phyloP scores from a whole-genome alignment of 140 eudicot genomes.

The Erigeron philadelphicus region DNA sequence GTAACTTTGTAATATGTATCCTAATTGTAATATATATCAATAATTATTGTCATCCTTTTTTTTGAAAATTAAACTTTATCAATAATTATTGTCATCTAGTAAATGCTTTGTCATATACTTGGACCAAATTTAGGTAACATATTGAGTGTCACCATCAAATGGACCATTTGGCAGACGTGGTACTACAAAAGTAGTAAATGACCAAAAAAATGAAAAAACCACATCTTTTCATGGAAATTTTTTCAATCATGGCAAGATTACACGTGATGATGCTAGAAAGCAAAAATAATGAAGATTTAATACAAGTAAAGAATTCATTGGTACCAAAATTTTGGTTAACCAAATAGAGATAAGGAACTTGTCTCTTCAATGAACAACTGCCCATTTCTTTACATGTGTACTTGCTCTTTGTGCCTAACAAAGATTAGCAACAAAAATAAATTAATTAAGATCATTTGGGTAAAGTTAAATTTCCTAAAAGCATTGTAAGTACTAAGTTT shows the following conservation, averaged over 20 bases:
- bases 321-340: constrained; percentile 21
- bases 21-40: too few relatives aligned
- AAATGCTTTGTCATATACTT: too few relatives aligned
- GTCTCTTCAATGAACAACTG: constrained; percentile 33
- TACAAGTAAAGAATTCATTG: background rate
- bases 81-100: too few relatives aligned
- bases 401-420: constrained; percentile 66
- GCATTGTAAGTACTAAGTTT: background rate
- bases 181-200: too few relatives aligned
- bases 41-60: too few relatives aligned
- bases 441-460: background rate
- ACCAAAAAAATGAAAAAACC: too few relatives aligned
- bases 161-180: too few relatives aligned
- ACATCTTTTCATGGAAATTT: background rate
- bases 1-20: too few relatives aligned
- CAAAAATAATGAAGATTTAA: background rate
- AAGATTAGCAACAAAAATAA: background rate
- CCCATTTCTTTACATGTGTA: constrained; percentile 55
- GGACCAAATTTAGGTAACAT: too few relatives aligned
- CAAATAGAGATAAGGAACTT: constrained; percentile 8
- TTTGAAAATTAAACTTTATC: too few relatives aligned
- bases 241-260: background rate
- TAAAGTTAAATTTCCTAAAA: background rate
- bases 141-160: too few relatives aligned
- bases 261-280: constrained; percentile 5